Percentiles rank a stretch among this genome's conserved stretches.
phyloP scores from a whole-genome alignment of 2,329 filamentous ascomycete genomes.

The Hypoxylon sp. region DNA sequence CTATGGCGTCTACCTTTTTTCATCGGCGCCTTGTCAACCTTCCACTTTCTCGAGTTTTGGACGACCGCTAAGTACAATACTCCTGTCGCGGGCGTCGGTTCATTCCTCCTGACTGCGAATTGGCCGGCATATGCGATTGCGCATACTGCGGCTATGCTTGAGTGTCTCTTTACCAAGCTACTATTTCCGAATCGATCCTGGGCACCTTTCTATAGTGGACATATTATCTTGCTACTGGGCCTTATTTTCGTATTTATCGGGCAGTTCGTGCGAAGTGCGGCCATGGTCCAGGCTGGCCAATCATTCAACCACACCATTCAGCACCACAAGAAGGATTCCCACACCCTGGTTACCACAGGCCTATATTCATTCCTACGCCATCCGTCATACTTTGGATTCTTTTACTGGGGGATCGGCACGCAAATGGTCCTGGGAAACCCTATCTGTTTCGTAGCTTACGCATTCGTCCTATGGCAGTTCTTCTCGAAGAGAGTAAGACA shows the following conservation, averaged over 20 bases:
- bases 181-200: slow-evolving; percentile 67
- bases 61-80: slow-evolving; percentile 90
- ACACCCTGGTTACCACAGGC: slow-evolving; percentile 86
- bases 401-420: slow-evolving; percentile 97
- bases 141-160: slow-evolving; percentile 79
- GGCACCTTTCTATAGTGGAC: slow-evolving; percentile 62
- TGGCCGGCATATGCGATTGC: slow-evolving; percentile 88
- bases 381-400: slow-evolving; percentile 97
- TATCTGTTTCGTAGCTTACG: slow-evolving; percentile 82
- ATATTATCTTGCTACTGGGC: slow-evolving; percentile 68
- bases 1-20: slow-evolving; percentile 78
- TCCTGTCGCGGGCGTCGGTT: slow-evolving; percentile 75
- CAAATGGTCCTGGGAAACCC: slow-evolving; percentile 91
- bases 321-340: slow-evolving; percentile 74
- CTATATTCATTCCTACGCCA: slow-evolving; percentile 84
- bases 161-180: slow-evolving; percentile 75
- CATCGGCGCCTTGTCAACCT: slow-evolving; percentile 76
- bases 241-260: slow-evolving; percentile 76
- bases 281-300: slow-evolving; percentile 89
- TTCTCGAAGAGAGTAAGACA: slow-evolving; percentile 80
- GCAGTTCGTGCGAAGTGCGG: slow-evolving; percentile 81
- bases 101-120: slow-evolving; percentile 88
- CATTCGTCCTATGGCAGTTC: slow-evolving; percentile 85
- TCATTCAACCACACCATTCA: slow-evolving; percentile 95
- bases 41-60: slow-evolving; percentile 98